Evolutionary conservation across 208 protist genomes (phyloP).

Genomic region (Leishmania aethiopica): DNA sequence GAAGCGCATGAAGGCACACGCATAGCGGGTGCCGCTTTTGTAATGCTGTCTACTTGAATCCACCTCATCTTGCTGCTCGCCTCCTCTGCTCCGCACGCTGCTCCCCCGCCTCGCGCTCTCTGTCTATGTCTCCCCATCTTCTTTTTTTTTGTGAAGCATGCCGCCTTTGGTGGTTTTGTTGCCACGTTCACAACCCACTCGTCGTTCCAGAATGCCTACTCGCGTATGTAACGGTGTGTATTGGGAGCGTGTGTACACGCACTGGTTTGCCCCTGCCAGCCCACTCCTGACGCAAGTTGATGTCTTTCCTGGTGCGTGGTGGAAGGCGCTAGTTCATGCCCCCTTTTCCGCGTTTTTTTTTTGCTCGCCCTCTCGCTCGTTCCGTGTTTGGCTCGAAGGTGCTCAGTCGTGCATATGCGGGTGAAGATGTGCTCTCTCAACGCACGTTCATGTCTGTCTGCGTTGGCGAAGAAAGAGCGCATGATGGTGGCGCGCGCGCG

Average conservation of each 20-base stretch:
- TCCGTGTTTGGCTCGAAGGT: not conserved
- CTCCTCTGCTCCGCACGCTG: not conserved
- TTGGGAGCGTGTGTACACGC: not conserved
- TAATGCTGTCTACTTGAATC: not conserved
- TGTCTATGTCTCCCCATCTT: not conserved
- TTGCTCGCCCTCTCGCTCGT: not conserved
- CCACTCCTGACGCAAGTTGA: not conserved
- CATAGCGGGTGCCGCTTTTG: not conserved
- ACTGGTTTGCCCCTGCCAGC: not conserved
- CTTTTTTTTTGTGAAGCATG: not conserved
- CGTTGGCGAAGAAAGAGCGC: not conserved
- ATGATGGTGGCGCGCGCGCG: not conserved
- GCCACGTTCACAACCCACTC: not conserved
- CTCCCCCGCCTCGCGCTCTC: not conserved
- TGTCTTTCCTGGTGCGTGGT: not conserved
- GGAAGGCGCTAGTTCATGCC: not conserved
- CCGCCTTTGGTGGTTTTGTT: not conserved
- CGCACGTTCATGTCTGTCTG: not conserved
- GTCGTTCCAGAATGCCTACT: not conserved
- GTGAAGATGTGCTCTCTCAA: not conserved
- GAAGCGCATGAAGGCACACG: constrained; percentile 11
- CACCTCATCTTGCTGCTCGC: not conserved
- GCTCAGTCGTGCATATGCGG: not conserved
- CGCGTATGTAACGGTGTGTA: not conserved
- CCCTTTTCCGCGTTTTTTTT: not conserved